Percentiles rank a stretch among this genome's conserved stretches.
phyloP scores from a whole-genome alignment of 1,284 basidiomycete genomes.

The Neolentinus lepideus region DNA sequence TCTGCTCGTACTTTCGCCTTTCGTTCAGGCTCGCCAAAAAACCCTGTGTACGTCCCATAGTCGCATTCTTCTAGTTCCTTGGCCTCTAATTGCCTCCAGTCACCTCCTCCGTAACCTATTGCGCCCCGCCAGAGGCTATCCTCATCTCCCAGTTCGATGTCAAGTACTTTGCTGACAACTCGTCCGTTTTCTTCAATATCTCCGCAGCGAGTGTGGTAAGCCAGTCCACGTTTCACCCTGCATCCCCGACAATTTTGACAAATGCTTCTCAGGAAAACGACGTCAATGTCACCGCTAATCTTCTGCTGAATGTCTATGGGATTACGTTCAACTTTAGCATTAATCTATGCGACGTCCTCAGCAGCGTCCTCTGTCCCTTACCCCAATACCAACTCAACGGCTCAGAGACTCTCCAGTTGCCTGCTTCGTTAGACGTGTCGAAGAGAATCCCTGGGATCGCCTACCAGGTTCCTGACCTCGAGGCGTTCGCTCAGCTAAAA shows the following conservation, averaged over 20 bases:
- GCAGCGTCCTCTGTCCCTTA: constrained; percentile 81
- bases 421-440: constrained; percentile 46
- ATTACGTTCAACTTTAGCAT: constrained; percentile 73
- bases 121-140: constrained; percentile 72
- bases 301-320: constrained; percentile 81
- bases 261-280: constrained; percentile 48
- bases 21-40: constrained; percentile 40
- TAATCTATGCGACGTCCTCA: constrained; percentile 69
- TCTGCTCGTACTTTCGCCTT: constrained; percentile 32
- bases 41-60: constrained; percentile 45
- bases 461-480: constrained; percentile 86
- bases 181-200: constrained; percentile 69
- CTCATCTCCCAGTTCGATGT: constrained; percentile 80
- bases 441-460: constrained; percentile 71
- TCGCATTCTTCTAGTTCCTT: constrained; percentile 7
- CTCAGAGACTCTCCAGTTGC: constrained; percentile 70
- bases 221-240: constrained; percentile 17
- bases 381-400: constrained; percentile 85
- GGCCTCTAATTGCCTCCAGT: constrained; percentile 31
- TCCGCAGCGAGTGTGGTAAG: constrained; percentile 67
- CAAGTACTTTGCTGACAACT: constrained; percentile 64
- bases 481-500: constrained; percentile 82
- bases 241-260: constrained; percentile 16
- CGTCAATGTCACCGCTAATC: constrained; percentile 72
- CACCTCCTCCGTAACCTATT: constrained; percentile 86